Conservation (phyloP, 306 rosid genomes). For the Urtica urens region DNA sequence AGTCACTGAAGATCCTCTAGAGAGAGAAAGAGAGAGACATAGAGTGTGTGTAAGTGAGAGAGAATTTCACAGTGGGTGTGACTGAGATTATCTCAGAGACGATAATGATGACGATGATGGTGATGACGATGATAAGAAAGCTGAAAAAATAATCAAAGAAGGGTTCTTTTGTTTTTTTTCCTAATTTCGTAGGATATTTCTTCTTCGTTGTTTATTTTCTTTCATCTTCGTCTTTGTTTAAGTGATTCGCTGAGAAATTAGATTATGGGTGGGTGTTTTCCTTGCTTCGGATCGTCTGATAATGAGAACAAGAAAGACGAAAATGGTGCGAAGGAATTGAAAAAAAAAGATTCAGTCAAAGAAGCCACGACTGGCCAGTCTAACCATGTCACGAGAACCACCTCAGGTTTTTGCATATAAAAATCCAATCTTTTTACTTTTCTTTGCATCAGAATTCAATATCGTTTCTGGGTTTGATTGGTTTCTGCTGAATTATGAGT, state of each 20-base stretch:
- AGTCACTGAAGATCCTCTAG: conserved; percentile 28
- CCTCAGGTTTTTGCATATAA: conserved; percentile 40
- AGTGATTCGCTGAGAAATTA: conserved; percentile 46
- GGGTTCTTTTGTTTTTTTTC: neutral
- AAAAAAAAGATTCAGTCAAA: conserved; percentile 57
- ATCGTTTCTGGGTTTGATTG: conserved; percentile 20
- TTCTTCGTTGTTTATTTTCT: conserved; percentile 23
- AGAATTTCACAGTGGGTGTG: conserved; percentile 23
- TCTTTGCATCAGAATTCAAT: neutral
- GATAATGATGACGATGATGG: conserved; percentile 19
- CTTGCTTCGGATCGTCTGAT: conserved; percentile 95
- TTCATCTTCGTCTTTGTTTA: conserved; percentile 35
- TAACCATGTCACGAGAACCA: conserved; percentile 52
- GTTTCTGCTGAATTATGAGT: conserved; percentile 30
- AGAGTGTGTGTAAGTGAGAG: conserved; percentile 3
- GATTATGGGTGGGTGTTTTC: conserved; percentile 98
- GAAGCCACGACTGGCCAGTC: conserved; percentile 64
- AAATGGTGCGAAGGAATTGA: conserved; percentile 49
- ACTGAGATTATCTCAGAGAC: conserved; percentile 30
- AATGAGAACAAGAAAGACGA: conserved; percentile 47
- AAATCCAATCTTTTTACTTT: conserved; percentile 9
- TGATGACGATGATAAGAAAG: neutral
- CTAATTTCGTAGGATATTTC: conserved; percentile 1
- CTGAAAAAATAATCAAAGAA: neutral
- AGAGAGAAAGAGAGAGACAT: conserved; percentile 14